A percentile compares a stretch with the other conserved stretches of the same genome.
These are phyloP conservation scores for Auriscalpium microsporum DNA, from an alignment of 768 basidiomycete genomes.

Conservation along the genomic window DNA sequence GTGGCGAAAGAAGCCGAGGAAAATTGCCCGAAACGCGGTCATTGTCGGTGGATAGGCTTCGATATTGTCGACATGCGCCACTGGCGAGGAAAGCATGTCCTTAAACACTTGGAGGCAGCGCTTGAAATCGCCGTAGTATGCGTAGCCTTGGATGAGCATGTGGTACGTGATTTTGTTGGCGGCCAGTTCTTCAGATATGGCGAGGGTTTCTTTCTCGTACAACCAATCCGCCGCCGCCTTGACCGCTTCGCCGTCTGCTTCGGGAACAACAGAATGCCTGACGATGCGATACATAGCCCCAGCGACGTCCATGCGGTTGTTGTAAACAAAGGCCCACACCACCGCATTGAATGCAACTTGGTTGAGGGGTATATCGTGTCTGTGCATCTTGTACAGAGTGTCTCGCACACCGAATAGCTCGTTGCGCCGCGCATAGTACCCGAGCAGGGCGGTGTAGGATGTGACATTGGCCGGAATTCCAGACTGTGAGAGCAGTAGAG, in stretches of 20 bases:
- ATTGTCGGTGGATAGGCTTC: conserved; percentile 35
- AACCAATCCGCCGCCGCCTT: conserved; percentile 32
- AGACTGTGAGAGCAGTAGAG: conserved; percentile 43
- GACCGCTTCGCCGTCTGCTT: conserved; percentile 21
- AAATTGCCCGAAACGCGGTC: conserved; percentile 59
- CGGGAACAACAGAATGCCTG: conserved; percentile 39
- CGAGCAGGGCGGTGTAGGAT: conserved; percentile 53
- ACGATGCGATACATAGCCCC: conserved; percentile 55
- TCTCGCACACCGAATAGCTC: conserved; percentile 48
- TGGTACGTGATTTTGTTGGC: conserved; percentile 67
- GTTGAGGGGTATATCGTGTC: conserved; percentile 43
- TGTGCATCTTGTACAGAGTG: conserved; percentile 43
- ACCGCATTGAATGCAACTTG: conserved; percentile 63
- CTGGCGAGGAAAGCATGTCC: conserved; percentile 52
- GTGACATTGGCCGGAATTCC: conserved; percentile 49
- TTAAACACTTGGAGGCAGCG: conserved; percentile 48
- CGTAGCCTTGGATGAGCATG: conserved; percentile 56
- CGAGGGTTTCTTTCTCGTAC: conserved; percentile 35
- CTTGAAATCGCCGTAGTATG: conserved; percentile 62
- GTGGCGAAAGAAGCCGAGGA: conserved; percentile 66
- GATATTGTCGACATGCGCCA: conserved; percentile 10
- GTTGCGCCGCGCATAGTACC: conserved; percentile 40
- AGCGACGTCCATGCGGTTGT: conserved; percentile 46
- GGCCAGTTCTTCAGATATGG: conserved; percentile 30
- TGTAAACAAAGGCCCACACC: conserved; percentile 59